Base-by-base conservation (phyloP, 2,329 filamentous ascomycete species). In the Ceratocystis harringtonii region DNA sequence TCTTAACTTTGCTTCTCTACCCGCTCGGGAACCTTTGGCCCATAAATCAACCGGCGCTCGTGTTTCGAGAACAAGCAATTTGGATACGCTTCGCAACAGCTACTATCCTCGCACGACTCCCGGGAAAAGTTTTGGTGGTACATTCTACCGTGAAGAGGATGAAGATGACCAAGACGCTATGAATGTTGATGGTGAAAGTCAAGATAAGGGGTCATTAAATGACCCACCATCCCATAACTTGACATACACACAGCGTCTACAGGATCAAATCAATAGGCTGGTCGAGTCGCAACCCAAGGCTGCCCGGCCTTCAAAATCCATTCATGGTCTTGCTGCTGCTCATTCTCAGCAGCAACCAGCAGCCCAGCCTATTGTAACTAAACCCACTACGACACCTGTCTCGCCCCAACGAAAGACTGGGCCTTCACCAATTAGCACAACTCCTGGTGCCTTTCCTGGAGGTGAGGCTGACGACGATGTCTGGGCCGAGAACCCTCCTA, bases 1-100 rank as follows among this genome's bases (percentile, higher is more conserved):
- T 73, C 81, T 99, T 68, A 95, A 89, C 67, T 97, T 99, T 76
- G 90, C 94, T 45, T 90, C 94, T 19, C 79, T 99, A 12, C 94
- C 94, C 36, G 92, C 92, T 2, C 84, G 94, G 68, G 92, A 97
- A 72, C 92, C 92, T 44, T 78, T 97, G 63, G 84, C 83, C 17
- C 95, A 95, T 74, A 92, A 92, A 76, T 95, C 88, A 73, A 84
- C 91, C 71, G 91, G 86, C 17, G 80, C 82, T 22, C 81, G 89
- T 62, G 77, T 83, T 63, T 92, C 90, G 25, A 81, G 89, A 68
- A 89, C 84, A 5, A 95, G 90, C 71, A 87, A 96, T 69, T 73
- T 92, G 44, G 89, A 95, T 63, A 81, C 83, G 67, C 78, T 79
- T n/a, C 81, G 87, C 67, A 84, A 81, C 60, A 92, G 89, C 74